A percentile compares a stretch with the other conserved stretches of the same genome.
Evolutionary conservation across 202 grass and related monocot species (phyloP).

Genomic region (Musa balbisiana): DNA sequence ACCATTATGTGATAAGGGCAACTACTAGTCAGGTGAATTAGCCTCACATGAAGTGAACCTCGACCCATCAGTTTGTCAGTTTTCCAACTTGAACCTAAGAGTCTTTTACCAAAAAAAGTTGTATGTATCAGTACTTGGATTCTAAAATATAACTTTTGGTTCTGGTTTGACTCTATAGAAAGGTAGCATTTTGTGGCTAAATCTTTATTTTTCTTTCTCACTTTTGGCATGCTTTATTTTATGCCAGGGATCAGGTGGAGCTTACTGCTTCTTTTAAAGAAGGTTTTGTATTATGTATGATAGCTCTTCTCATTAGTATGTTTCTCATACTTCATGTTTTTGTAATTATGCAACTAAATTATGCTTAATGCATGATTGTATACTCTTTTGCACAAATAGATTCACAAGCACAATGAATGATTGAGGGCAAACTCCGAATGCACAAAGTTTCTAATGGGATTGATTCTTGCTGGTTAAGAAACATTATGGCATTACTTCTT

Average conservation of each 20-base stretch:
- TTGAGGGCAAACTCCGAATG: background rate
- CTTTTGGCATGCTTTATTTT: background rate
- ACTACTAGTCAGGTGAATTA: too few relatives aligned
- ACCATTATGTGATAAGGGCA: too few relatives aligned
- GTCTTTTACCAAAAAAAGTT: too few relatives aligned
- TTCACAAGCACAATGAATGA: background rate
- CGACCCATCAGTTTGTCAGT: too few relatives aligned
- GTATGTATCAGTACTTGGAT: too few relatives aligned
- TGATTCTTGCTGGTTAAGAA: background rate
- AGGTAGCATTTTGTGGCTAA: background rate
- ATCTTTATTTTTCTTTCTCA: background rate
- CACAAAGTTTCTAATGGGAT: background rate
- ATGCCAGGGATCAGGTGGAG: background rate
- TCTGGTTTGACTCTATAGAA: too few relatives aligned
- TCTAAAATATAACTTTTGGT: too few relatives aligned
- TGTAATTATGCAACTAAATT: background rate
- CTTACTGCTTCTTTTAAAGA: background rate
- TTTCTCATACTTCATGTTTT: background rate
- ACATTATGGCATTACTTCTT: background rate
- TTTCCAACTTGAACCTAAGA: too few relatives aligned
- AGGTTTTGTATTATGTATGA: background rate
- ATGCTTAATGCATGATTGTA: too few relatives aligned
- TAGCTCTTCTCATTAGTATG: background rate
- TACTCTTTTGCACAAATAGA: background rate
- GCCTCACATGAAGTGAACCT: too few relatives aligned